Conservation (phyloP, 768 basidiomycete genomes). For the Hydnomerulius pinastri region DNA sequence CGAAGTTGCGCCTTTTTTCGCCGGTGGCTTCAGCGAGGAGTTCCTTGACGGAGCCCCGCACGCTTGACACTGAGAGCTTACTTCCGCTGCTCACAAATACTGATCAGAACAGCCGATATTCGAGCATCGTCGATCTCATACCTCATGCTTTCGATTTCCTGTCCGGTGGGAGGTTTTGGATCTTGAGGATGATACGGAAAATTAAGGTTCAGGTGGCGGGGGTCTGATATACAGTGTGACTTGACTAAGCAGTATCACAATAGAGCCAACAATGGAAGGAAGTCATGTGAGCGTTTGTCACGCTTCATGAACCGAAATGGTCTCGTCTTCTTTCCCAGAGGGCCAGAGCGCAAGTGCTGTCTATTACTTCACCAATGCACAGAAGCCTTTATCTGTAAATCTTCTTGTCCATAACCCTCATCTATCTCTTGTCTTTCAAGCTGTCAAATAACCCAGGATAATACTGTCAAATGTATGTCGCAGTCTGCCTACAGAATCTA, state of each 20-base stretch:
- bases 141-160: conserved; percentile 34
- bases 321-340: conserved; percentile 14
- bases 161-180: conserved; percentile 12
- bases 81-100: conserved; percentile 35
- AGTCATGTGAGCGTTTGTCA: conserved; percentile 26
- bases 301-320: background rate
- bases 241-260: conserved; percentile 24
- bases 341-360: background rate
- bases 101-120: background rate
- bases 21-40: conserved; percentile 80
- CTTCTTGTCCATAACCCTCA: background rate
- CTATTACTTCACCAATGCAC: conserved; percentile 2
- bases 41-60: conserved; percentile 96
- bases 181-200: conserved; percentile 26
- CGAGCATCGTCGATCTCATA: conserved; percentile 5
- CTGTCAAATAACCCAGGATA: background rate
- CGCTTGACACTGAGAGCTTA: conserved; percentile 99
- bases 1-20: conserved; percentile 92
- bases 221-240: conserved; percentile 37
- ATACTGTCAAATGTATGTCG: conserved; percentile 6
- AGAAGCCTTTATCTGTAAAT: conserved; percentile 14
- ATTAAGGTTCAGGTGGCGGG: conserved; percentile 35
- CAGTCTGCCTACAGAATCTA: background rate
- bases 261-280: background rate
- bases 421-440: background rate